These are phyloP conservation scores for Colletotrichum gigasporum DNA, from an alignment of 2,329 filamentous ascomycete species.

Conservation along the genomic window DNA sequence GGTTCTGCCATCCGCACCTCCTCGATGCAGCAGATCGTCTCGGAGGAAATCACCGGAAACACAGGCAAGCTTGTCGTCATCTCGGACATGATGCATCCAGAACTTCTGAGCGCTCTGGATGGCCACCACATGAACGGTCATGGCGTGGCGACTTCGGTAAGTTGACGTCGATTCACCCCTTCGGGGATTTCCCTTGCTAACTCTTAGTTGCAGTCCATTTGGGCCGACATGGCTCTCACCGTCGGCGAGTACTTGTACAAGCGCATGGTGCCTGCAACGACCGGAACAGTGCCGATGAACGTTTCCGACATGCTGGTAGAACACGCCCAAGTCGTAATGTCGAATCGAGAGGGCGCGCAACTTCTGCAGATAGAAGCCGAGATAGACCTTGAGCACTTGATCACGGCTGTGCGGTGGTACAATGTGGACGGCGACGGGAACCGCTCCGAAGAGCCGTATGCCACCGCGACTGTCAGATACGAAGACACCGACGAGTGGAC, in stretches of 20 bases:
- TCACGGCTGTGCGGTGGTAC: background rate
- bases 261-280: background rate
- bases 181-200: background rate
- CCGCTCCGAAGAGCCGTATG: background rate
- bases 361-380: background rate
- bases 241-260: background rate
- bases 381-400: background rate
- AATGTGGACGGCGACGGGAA: background rate
- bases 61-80: conserved; percentile 43
- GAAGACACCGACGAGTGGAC: conserved; percentile 62
- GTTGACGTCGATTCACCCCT: conserved; percentile 27
- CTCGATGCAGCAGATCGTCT: conserved; percentile 46
- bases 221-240: conserved; percentile 5
- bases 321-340: background rate
- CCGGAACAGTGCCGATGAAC: background rate
- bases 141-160: conserved; percentile 54
- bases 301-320: background rate
- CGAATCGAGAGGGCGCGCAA: background rate
- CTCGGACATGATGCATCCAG: conserved; percentile 50
- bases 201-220: background rate
- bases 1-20: conserved; percentile 42
- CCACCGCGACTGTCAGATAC: conserved; percentile 44
- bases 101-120: conserved; percentile 46
- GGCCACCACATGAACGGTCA: conserved; percentile 55
- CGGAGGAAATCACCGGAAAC: conserved; percentile 40